phyloP scores from a whole-genome alignment of 129 eudicot genomes.

The Smallanthus sonchifolius region DNA sequence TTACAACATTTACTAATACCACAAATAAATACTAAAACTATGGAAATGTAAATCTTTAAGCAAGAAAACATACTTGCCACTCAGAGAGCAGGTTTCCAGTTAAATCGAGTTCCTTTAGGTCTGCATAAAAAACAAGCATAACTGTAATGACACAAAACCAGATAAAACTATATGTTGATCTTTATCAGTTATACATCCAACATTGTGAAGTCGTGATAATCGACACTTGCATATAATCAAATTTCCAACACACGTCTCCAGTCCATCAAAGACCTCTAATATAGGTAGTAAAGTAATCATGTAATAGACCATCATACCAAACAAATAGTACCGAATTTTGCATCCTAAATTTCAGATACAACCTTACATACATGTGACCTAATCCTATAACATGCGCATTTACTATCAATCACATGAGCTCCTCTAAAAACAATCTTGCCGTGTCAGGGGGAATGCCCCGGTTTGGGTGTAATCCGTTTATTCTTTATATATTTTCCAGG shows the following conservation, averaged over 20 bases:
- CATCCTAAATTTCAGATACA: not conserved
- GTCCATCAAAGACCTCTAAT: not conserved
- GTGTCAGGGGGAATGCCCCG: too few species aligned
- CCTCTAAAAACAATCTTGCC: too few species aligned
- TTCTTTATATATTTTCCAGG: too few species aligned
- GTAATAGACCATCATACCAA: not conserved
- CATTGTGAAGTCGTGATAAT: not conserved
- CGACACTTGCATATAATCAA: not conserved
- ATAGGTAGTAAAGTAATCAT: not conserved
- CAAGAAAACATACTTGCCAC: constrained; percentile 67
- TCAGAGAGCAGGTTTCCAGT: constrained; percentile 80
- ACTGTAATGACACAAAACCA: constrained; percentile 1
- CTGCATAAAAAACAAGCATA: constrained; percentile 44
- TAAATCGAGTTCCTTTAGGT: constrained; percentile 91
- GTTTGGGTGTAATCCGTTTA: too few species aligned
- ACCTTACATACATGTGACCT: not conserved
- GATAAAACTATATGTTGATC: not conserved
- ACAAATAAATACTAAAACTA: not conserved
- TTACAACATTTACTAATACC: not conserved
- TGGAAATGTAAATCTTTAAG: not conserved
- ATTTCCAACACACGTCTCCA: not conserved
- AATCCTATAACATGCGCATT: not conserved
- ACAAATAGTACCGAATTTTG: not conserved
- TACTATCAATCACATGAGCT: too few species aligned
- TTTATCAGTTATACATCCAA: not conserved